Conservation (phyloP, 371 early-diverging fungal genomes). For the Lichtheimia hyalospora region DNA sequence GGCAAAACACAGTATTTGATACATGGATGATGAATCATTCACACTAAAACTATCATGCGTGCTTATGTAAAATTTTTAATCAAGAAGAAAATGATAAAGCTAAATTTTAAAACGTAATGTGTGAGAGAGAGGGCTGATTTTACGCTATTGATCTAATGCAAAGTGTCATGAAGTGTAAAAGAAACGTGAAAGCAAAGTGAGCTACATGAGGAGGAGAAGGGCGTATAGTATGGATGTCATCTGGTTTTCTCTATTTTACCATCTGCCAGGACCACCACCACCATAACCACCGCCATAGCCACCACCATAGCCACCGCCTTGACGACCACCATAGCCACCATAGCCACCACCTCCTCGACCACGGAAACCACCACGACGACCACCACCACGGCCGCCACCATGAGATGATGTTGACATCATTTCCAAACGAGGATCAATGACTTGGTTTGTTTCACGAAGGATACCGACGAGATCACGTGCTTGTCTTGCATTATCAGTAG, state of each 20-base stretch:
- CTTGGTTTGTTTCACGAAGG: constrained; percentile 94
- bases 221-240: no score
- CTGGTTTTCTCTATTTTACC: not conserved
- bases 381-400: constrained; percentile 41
- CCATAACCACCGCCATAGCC: constrained; percentile 32
- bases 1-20: no score
- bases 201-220: no score
- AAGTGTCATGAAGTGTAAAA: no score
- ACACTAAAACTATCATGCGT: no score
- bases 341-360: constrained; percentile 47
- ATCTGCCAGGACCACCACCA: constrained; percentile 30
- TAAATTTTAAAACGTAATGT: no score
- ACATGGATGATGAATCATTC: no score
- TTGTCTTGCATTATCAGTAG: constrained; percentile 86
- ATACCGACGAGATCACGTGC: constrained; percentile 91
- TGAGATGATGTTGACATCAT: constrained; percentile 65
- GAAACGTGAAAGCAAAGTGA: no score
- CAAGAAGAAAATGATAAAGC: no score
- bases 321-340: constrained; percentile 34
- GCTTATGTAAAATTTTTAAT: no score
- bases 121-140: no score
- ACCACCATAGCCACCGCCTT: constrained; percentile 40
- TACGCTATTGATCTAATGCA: no score
- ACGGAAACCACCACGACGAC: constrained; percentile 53
- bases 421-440: constrained; percentile 81